Evolutionary conservation across 306 rosid genomes (phyloP), one percentile per base, ranked within the genome.

Genomic region (Astragalus glycyphyllos): DNA sequence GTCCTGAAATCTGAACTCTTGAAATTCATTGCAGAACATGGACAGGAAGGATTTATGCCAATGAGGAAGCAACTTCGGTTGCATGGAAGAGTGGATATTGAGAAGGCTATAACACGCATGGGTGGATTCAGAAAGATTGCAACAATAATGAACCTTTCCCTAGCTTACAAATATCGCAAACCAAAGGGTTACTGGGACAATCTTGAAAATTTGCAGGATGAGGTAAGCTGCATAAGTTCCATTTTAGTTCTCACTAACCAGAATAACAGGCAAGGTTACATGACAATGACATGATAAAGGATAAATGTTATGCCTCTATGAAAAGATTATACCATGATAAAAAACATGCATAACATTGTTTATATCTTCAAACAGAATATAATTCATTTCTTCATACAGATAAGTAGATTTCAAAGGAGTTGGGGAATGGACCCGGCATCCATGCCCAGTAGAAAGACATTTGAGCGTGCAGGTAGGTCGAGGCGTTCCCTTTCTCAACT

Each of bases 41-140:
- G 98, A 46, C 98, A 89, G 58, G 96, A 87, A 87, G 96, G 96
- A 74, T 92, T 89, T 72, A 92, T 92, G 98, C 98, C 96, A 64
- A 86, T 92, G 98, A 85, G 98, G 79, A 92, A 89, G 86, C 96
- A 89, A 51, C 94, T 89, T 68, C 90, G 96, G 40, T 58, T 87
- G 79, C 90, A 77, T 29, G 92, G 94, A 75, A 80, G 96, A 55
- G 90, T 92, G 46, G 97, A 92, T 72, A 92, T 92, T 0, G 97
- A 92, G 81, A 92, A 92, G 87, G 92, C 96, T 47, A 89, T 92
- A 37, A 84, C 91, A 46, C 94, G 85, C 29, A 92, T 86, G 96
- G 97, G 97, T 31, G 97, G 97, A 23, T 87, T 89, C 81, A 87
- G 96, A 78, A 92, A 77, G 84, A 87, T 92, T 65, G 92, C 97